Conservation (phyloP, 2,329 filamentous ascomycete genomes). For the Aspergillus tubingensis region DNA sequence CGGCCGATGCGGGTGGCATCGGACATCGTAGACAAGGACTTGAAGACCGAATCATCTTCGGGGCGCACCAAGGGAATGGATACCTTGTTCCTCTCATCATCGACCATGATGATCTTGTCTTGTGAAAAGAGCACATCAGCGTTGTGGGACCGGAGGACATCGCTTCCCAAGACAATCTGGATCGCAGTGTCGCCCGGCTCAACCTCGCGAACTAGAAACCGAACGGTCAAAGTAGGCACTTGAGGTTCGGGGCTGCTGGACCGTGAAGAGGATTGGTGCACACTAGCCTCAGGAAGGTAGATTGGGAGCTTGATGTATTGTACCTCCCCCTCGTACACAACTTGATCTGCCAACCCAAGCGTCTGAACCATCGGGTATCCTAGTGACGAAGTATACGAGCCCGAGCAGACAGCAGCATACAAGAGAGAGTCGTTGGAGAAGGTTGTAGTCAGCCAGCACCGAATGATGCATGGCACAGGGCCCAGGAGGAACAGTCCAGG, state of each 20-base stretch:
- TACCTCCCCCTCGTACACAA: constrained; percentile 66
- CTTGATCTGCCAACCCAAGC: constrained; percentile 67
- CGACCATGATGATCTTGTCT: constrained; percentile 83
- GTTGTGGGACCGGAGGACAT: constrained; percentile 80
- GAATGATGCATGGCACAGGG: constrained; percentile 87
- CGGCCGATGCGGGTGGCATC: constrained; percentile 17
- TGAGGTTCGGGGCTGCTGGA: constrained; percentile 73
- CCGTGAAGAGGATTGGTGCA: constrained; percentile 70
- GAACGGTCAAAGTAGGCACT: constrained; percentile 76
- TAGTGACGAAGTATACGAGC: constrained; percentile 84
- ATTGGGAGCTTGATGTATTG: constrained; percentile 75
- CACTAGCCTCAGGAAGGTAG: constrained; percentile 87
- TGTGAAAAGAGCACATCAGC: constrained; percentile 91
- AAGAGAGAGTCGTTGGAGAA: constrained; percentile 88
- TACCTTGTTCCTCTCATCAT: constrained; percentile 81
- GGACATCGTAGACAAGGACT: constrained; percentile 66
- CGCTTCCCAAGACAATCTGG: constrained; percentile 86
- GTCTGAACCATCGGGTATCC: constrained; percentile 73
- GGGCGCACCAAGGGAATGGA: constrained; percentile 90
- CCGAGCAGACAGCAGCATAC: constrained; percentile 90
- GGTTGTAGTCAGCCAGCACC: constrained; percentile 89
- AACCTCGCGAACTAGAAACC: constrained; percentile 70
- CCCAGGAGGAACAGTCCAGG: constrained; percentile 84
- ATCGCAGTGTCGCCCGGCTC: constrained; percentile 60
- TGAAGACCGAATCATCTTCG: constrained; percentile 81